These are phyloP conservation scores for Blastobotrys malaysiensis DNA, from an alignment of 1,139 yeast species.

Conservation along the genomic window DNA sequence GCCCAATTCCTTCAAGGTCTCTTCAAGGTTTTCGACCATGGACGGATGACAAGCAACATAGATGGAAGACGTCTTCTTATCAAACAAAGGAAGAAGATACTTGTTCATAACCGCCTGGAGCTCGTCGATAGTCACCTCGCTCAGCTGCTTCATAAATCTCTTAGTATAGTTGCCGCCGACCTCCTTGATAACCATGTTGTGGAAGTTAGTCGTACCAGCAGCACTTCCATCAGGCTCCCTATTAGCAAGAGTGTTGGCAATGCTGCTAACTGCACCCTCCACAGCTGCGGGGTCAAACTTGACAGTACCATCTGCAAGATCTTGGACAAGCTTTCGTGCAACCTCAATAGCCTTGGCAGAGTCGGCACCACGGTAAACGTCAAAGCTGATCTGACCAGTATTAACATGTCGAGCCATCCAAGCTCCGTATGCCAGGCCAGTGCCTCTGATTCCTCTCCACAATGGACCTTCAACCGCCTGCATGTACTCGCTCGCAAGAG, in stretches of 20 bases:
- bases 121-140: slow-evolving; percentile 49
- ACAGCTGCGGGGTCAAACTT: slow-evolving; percentile 54
- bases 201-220: slow-evolving; percentile 62
- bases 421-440: slow-evolving; percentile 93
- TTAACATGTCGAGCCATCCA: slow-evolving; percentile 55
- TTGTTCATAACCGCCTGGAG: slow-evolving; percentile 50
- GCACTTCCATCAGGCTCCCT: slow-evolving; percentile 49
- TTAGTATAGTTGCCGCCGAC: slow-evolving; percentile 63
- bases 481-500: slow-evolving; percentile 70
- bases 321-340: slow-evolving; percentile 62
- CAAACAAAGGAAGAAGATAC: slow-evolving; percentile 50
- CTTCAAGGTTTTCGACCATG: slow-evolving; percentile 45
- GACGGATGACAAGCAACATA: slow-evolving; percentile 74
- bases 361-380: slow-evolving; percentile 81
- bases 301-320: slow-evolving; percentile 47
- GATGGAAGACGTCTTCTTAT: slow-evolving; percentile 48
- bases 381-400: slow-evolving; percentile 59
- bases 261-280: slow-evolving; percentile 68
- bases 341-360: slow-evolving; percentile 63
- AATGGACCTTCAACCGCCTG: slow-evolving; percentile 94
- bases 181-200: slow-evolving; percentile 59
- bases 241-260: slow-evolving; percentile 67
- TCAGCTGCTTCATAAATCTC: slow-evolving; percentile 29
- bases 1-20: slow-evolving; percentile 49
- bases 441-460: slow-evolving; percentile 94